These are phyloP conservation scores for Thermochaetoides thermophila DNA, from an alignment of 495 filamentous ascomycete genomes.

Conservation along the genomic window DNA sequence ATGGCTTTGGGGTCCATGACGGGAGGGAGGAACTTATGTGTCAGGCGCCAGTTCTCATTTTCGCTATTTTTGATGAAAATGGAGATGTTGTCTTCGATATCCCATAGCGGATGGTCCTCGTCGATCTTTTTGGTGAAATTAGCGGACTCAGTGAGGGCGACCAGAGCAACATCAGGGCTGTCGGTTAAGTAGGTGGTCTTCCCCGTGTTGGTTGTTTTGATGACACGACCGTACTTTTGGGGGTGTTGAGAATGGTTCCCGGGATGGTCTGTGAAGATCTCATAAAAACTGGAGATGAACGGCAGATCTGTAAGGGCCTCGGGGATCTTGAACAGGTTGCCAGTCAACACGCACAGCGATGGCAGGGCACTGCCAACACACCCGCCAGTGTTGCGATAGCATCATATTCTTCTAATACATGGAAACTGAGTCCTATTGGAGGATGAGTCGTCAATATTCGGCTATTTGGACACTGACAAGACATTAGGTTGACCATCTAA, in stretches of 20 bases:
- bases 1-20: constrained; percentile 40
- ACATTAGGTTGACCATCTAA: neutral
- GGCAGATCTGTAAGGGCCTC: constrained; percentile 35
- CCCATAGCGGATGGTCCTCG: constrained; percentile 32
- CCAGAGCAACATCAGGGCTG: constrained; percentile 27
- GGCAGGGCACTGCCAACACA: constrained; percentile 12
- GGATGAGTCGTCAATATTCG: neutral
- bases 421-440: constrained; percentile 26
- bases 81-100: constrained; percentile 32
- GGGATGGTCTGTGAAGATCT: constrained; percentile 42
- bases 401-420: constrained; percentile 13
- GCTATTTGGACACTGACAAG: neutral
- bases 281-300: constrained; percentile 36
- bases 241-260: constrained; percentile 45
- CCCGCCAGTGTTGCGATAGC: constrained; percentile 15
- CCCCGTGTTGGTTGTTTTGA: constrained; percentile 41
- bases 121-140: constrained; percentile 41
- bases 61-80: constrained; percentile 41
- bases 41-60: constrained; percentile 28
- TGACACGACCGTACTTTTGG: constrained; percentile 34
- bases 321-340: constrained; percentile 24
- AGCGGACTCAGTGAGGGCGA: constrained; percentile 29
- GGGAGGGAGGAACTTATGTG: constrained; percentile 43
- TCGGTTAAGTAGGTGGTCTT: constrained; percentile 35
- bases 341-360: constrained; percentile 33